Conservation (phyloP, 2,329 filamentous ascomycete species). For the Colletotrichum scovillei region DNA sequence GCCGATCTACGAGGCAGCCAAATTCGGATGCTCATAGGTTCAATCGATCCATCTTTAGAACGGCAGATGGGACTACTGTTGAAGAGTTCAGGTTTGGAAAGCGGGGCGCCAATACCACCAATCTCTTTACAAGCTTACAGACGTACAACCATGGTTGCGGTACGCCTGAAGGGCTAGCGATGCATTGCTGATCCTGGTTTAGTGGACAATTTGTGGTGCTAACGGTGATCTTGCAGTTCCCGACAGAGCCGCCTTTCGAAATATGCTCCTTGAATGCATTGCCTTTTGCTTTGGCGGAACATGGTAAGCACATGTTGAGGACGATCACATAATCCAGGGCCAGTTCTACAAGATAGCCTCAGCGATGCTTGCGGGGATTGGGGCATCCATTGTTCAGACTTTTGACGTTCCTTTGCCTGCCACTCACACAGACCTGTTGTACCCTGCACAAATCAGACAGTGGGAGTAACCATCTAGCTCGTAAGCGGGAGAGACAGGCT, state of each 20-base stretch:
- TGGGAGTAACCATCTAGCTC: constrained; percentile 5
- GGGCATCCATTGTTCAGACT: not conserved
- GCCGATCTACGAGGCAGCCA: constrained; percentile 12
- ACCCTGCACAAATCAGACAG: not conserved
- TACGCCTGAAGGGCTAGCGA: not conserved
- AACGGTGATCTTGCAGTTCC: not conserved
- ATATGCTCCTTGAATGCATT: not conserved
- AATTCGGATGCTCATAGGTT: not conserved
- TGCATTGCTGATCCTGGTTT: not conserved
- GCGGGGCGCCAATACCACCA: constrained; percentile 18
- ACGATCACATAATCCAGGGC: not conserved
- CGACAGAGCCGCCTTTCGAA: not conserved
- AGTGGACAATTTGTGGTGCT: not conserved
- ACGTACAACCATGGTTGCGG: not conserved
- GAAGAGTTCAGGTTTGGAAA: constrained; percentile 4
- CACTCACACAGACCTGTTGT: not conserved
- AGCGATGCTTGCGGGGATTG: not conserved
- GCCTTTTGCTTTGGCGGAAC: not conserved
- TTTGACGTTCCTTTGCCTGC: not conserved
- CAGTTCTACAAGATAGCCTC: not conserved
- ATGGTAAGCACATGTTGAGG: not conserved
- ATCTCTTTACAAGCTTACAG: not conserved
- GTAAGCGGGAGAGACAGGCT: not conserved
- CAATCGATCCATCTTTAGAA: constrained; percentile 17
- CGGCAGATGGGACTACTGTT: constrained; percentile 14